These are phyloP conservation scores for Fagopyrum homotropicum DNA, from an alignment of 148 eudicot genomes.

Conservation along the genomic window DNA sequence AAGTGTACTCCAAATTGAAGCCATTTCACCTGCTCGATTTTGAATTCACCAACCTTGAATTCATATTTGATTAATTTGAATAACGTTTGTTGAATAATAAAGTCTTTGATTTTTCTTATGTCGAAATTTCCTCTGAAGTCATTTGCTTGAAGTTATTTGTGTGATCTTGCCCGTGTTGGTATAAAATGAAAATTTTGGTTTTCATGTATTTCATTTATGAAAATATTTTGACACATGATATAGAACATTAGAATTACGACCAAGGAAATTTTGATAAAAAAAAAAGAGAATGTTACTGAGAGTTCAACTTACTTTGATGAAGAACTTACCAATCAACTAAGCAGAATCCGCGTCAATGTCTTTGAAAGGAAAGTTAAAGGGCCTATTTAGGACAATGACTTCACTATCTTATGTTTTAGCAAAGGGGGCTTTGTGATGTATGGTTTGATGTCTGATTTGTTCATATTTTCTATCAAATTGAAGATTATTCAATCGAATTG, in stretches of 20 bases:
- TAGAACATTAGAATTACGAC: too few relatives aligned
- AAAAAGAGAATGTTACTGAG: too few relatives aligned
- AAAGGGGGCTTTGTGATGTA: too few relatives aligned
- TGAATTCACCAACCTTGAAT: not conserved
- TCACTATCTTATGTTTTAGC: too few relatives aligned
- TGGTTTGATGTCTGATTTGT: constrained; percentile 3
- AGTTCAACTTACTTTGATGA: too few relatives aligned
- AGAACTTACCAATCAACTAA: too few relatives aligned
- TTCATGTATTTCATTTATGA: too few relatives aligned
- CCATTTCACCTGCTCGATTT: not conserved
- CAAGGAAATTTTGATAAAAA: too few relatives aligned
- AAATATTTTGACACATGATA: too few relatives aligned
- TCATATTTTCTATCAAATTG: constrained; percentile 29
- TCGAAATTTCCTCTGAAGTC: not conserved
- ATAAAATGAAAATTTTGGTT: not conserved
- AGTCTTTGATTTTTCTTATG: not conserved
- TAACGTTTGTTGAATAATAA: not conserved
- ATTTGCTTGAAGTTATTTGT: not conserved
- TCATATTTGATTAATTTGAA: not conserved
- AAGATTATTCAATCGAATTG: constrained; percentile 46
- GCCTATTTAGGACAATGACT: too few relatives aligned
- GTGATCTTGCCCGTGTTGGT: not conserved
- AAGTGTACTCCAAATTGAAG: not conserved
- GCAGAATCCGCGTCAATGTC: too few relatives aligned
- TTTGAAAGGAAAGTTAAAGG: too few relatives aligned